These are phyloP conservation scores for Penicillium sp. DNA, from an alignment of 2,329 filamentous ascomycete species.

Conservation along the genomic window DNA sequence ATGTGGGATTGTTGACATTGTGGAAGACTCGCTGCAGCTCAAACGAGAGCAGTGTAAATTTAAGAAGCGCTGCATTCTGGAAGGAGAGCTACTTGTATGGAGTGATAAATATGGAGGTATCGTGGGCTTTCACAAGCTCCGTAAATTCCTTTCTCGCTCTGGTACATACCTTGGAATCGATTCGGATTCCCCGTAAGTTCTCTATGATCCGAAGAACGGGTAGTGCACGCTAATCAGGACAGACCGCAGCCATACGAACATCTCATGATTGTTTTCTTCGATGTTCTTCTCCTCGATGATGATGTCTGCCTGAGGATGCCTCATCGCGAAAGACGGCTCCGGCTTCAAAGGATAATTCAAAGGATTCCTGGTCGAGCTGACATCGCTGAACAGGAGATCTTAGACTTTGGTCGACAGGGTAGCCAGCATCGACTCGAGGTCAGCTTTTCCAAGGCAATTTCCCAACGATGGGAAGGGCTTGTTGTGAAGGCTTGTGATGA, in stretches of 20 bases:
- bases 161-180: constrained; percentile 66
- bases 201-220: neutral
- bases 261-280: constrained; percentile 61
- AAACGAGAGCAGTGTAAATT: constrained; percentile 59
- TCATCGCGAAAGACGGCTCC: constrained; percentile 43
- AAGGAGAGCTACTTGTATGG: constrained; percentile 80
- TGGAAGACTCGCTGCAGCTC: constrained; percentile 64
- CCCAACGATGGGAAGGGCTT: constrained; percentile 69
- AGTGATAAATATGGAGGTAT: constrained; percentile 64
- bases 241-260: constrained; percentile 54
- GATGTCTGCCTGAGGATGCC: constrained; percentile 50
- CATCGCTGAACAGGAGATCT: constrained; percentile 62
- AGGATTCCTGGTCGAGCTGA: constrained; percentile 61
- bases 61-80: constrained; percentile 67
- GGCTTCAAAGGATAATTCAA: constrained; percentile 57
- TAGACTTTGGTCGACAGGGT: constrained; percentile 61
- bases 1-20: constrained; percentile 57
- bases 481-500: constrained; percentile 73
- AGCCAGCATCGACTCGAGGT: constrained; percentile 57
- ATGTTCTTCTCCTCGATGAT: constrained; percentile 58
- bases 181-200: constrained; percentile 61
- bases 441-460: constrained; percentile 66
- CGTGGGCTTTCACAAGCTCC: constrained; percentile 75
- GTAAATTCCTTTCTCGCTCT: constrained; percentile 73
- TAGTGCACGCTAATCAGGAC: constrained; percentile 15